Percentiles rank a stretch among this genome's conserved stretches.
Conservation (phyloP, 2,329 filamentous ascomycete species). For the Cercospora nicotianae region DNA sequence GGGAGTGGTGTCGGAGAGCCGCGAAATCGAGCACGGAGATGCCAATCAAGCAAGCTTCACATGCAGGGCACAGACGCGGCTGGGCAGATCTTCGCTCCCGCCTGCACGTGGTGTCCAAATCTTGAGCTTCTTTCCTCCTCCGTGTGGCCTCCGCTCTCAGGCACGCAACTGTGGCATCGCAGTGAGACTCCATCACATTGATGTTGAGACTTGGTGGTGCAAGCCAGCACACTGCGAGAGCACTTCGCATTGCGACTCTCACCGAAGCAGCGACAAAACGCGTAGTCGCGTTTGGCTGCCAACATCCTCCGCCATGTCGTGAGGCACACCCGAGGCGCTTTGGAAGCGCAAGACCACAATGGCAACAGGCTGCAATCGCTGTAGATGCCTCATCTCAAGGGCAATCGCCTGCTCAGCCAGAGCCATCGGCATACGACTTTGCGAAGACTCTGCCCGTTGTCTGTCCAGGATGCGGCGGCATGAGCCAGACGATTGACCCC, state of each 20-base stretch:
- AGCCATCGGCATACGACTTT: constrained; percentile 14
- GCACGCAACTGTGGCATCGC: not conserved
- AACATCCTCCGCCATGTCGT: not conserved
- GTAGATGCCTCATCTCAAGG: not conserved
- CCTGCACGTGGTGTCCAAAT: not conserved
- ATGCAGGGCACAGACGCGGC: not conserved
- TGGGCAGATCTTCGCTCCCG: not conserved
- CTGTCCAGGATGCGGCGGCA: constrained; percentile 65
- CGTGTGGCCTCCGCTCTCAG: not conserved
- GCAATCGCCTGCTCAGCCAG: not conserved
- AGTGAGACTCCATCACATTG: not conserved
- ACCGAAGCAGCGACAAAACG: constrained; percentile 5
- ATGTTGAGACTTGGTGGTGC: constrained; percentile 6
- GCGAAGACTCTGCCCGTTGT: constrained; percentile 29
- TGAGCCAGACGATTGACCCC: constrained; percentile 56
- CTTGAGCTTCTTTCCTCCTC: not conserved
- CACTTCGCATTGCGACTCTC: constrained; percentile 1
- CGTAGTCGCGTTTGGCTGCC: not conserved
- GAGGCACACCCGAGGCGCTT: constrained; percentile 12
- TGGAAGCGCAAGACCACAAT: constrained; percentile 10
- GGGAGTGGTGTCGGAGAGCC: not conserved
- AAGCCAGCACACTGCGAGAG: constrained; percentile 8
- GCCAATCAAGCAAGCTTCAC: not conserved
- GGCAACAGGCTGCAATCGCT: not conserved
- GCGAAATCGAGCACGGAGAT: not conserved